Base-by-base conservation (phyloP, 2,329 filamentous ascomycete species). In the Biscogniauxia sp. region DNA sequence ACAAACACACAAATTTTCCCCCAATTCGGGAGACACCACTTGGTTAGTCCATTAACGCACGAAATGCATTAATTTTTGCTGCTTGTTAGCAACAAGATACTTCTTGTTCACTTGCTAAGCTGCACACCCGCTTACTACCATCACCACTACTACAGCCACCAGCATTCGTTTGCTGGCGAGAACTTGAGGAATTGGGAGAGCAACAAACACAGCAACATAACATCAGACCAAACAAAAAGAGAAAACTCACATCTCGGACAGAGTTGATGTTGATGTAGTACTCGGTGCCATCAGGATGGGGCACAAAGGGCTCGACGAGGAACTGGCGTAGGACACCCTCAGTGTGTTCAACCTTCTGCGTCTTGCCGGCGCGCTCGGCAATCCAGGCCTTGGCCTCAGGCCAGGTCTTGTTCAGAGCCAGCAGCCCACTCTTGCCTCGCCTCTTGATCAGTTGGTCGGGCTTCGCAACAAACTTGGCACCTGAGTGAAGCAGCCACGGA, bases 231-330 rank as follows among this genome's bases (percentile, higher is more conserved):
- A 62, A 32, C 7, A 32, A 13, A 32, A 32, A 62, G 26, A 56
- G 54, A 59, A 57, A 56, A 88, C 93, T 88, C 88, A 98, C 95
- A 89, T 98, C 95, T 84, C 95, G 91, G 75, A 97, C 93, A 66
- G 95, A 98, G 87, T 97, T 95, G 84, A 99, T 99, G 88, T 97
- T 97, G 84, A 99, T 97, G 83, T 99, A 99, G 84, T 98, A 98
- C 82, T 99, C 95, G 67, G 94, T 97, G 78, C 93, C 90, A 73
- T 93, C 86, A 67, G 93, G 90, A 81, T 99, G 95, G 73, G 94
- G 95, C 65, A 98, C 93, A 75, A 99, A 98, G 56, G 95, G 95
- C 87, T 99, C 95, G 70, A 99, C 93, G 68, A 99, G 85, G 86
- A 99, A 99, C 74, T 96, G 91, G 78, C 93, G 89, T 77, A 99